A percentile compares a stretch with the other conserved stretches of the same genome.
Evolutionary conservation across 306 rosid genomes (phyloP).

Genomic region (Sophora flavescens): DNA sequence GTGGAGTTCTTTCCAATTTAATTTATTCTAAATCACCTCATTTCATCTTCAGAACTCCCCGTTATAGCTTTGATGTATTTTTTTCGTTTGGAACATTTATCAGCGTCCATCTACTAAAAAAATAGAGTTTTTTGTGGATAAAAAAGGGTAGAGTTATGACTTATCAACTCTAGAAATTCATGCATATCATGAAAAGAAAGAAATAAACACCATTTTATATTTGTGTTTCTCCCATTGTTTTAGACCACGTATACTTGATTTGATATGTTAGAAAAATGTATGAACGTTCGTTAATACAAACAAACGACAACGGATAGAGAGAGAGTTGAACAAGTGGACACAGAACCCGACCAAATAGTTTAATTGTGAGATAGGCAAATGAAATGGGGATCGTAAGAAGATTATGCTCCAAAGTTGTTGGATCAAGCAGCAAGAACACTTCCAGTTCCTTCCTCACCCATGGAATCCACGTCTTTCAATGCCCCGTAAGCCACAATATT

Average conservation of each 20-base stretch:
- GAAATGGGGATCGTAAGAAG: conserved; percentile 55
- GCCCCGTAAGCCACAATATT: conserved; percentile 65
- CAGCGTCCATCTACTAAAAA: too few species aligned
- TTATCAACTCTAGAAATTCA: too few species aligned
- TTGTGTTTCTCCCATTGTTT: neutral
- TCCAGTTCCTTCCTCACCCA: conserved; percentile 48
- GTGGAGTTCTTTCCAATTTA: too few species aligned
- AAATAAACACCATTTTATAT: too few species aligned
- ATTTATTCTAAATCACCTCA: too few species aligned
- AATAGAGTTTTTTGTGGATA: too few species aligned
- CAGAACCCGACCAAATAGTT: conserved; percentile 22
- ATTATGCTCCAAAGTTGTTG: conserved; percentile 54
- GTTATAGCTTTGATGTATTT: too few species aligned
- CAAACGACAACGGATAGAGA: neutral
- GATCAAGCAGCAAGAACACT: conserved; percentile 51
- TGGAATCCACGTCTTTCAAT: conserved; percentile 81
- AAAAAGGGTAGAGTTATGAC: too few species aligned
- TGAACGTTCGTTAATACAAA: neutral
- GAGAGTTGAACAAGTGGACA: neutral
- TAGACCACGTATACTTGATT: conserved; percentile 34
- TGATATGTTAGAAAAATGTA: neutral
- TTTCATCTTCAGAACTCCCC: too few species aligned
- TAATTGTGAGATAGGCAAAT: conserved; percentile 11
- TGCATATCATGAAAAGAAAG: too few species aligned
- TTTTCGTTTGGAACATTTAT: too few species aligned